Evolutionary conservation across 441 rosid genomes (phyloP).

Genomic region (Populus hybrid): DNA sequence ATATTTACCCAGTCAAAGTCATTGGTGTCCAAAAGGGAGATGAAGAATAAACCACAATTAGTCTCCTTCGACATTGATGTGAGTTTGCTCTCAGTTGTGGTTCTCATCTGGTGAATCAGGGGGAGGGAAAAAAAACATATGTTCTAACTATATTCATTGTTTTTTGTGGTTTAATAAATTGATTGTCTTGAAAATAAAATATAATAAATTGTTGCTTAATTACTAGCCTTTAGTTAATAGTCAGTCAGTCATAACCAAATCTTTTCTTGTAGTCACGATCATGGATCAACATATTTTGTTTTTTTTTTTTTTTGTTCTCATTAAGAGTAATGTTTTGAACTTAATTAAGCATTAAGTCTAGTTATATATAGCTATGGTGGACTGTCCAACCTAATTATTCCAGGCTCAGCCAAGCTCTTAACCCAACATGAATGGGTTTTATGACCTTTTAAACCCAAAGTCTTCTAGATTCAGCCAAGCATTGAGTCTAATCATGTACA

Average conservation of each 20-base stretch:
- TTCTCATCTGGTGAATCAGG: background rate
- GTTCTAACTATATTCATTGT: background rate
- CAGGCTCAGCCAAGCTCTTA: fast-evolving
- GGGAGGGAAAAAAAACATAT: background rate
- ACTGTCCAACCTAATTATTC: too few species aligned
- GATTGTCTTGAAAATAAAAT: background rate
- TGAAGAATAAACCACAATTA: background rate
- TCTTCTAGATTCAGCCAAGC: too few species aligned
- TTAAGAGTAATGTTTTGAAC: too few species aligned
- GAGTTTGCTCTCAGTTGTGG: background rate
- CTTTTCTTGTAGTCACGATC: background rate
- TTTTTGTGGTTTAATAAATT: too few species aligned
- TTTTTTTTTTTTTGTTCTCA: too few species aligned
- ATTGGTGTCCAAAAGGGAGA: background rate
- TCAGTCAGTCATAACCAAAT: too few species aligned
- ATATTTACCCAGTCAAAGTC: background rate
- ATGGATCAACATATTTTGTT: too few species aligned
- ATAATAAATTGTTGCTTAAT: background rate
- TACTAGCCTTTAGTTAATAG: background rate
- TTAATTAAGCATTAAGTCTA: too few species aligned
- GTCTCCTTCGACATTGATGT: background rate
- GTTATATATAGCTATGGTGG: too few species aligned
- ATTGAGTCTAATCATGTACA: too few species aligned
- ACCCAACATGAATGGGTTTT: too few species aligned
- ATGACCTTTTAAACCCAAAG: too few species aligned